Conservation (phyloP, 768 basidiomycete genomes). For the Ramaria rubella region DNA sequence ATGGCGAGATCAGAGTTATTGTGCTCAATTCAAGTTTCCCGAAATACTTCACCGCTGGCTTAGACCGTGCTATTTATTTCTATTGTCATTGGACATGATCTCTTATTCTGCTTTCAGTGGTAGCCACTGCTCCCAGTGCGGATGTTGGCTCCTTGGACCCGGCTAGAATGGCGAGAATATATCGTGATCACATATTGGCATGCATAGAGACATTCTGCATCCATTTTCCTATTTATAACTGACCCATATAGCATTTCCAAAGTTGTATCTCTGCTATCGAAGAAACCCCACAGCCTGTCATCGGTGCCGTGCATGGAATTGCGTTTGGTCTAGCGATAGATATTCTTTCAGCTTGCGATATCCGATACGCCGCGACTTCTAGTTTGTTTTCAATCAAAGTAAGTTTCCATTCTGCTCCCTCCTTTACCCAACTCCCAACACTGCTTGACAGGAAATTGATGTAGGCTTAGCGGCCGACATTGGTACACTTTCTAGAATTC, state of each 20-base stretch:
- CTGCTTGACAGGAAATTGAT: constrained; percentile 70
- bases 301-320: constrained; percentile 72
- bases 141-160: constrained; percentile 32
- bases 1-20: constrained; percentile 59
- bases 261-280: constrained; percentile 60
- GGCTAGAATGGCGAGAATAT: constrained; percentile 44
- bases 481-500: constrained; percentile 76
- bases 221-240: constrained; percentile 15
- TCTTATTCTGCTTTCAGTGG: background rate
- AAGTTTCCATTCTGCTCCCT: background rate
- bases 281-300: constrained; percentile 69
- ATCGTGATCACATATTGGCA: constrained; percentile 40
- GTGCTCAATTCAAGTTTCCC: constrained; percentile 67
- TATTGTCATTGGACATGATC: background rate
- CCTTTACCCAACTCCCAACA: background rate
- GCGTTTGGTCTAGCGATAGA: constrained; percentile 77
- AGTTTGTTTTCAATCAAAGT: constrained; percentile 66
- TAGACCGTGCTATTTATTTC: constrained; percentile 51
- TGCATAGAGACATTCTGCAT: background rate
- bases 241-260: constrained; percentile 48
- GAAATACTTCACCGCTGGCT: constrained; percentile 75
- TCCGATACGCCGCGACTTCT: constrained; percentile 64
- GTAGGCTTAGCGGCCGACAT: constrained; percentile 85
- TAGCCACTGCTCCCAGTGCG: constrained; percentile 11
- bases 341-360: constrained; percentile 67